Conservation (phyloP, 495 filamentous ascomycete genomes). For the Aeminium ludgeri region DNA sequence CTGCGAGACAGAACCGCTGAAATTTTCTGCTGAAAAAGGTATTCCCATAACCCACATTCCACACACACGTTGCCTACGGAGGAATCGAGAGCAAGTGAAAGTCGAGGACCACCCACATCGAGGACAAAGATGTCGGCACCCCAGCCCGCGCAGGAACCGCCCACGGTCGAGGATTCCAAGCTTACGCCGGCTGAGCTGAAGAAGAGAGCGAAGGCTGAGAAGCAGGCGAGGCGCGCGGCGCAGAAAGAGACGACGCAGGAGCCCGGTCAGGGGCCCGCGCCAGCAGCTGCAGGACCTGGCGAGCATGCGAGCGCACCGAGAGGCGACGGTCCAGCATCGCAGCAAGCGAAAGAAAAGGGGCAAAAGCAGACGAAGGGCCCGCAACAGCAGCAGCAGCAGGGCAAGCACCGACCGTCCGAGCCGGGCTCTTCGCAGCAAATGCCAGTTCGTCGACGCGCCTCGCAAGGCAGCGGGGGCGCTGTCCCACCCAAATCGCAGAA, state of each 20-base stretch:
- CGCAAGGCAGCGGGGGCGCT: conserved; percentile 1
- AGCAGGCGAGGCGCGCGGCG: conserved; percentile 22
- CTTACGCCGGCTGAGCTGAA: conserved; percentile 23
- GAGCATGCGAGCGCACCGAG: conserved; percentile 2
- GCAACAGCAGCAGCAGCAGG: conserved; percentile 18
- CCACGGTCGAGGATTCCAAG: conserved; percentile 8
- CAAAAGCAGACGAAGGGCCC: conserved; percentile 10
- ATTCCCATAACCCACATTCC: neutral
- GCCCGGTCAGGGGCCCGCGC: conserved; percentile 5
- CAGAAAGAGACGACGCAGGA: conserved; percentile 15
- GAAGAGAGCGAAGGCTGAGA: conserved; percentile 28
- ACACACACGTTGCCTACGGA: neutral
- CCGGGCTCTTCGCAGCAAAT: conserved; percentile 1
- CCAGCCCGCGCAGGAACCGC: conserved; percentile 2
- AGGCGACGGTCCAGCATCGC: conserved; percentile 11
- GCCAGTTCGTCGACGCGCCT: conserved; percentile 11
- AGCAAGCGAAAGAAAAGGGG: conserved; percentile 16
- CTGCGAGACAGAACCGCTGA: too few relatives aligned
- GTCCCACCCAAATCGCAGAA: conserved; percentile 18
- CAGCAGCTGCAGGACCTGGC: conserved; percentile 10
- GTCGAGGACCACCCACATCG: neutral
- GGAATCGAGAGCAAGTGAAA: neutral
- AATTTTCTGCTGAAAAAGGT: neutral
- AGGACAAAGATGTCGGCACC: neutral
- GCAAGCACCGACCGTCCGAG: conserved; percentile 6